A percentile compares a stretch with the other conserved stretches of the same genome.
phyloP scores from a whole-genome alignment of 768 basidiomycete species.

The Pulveroboletus sp. region DNA sequence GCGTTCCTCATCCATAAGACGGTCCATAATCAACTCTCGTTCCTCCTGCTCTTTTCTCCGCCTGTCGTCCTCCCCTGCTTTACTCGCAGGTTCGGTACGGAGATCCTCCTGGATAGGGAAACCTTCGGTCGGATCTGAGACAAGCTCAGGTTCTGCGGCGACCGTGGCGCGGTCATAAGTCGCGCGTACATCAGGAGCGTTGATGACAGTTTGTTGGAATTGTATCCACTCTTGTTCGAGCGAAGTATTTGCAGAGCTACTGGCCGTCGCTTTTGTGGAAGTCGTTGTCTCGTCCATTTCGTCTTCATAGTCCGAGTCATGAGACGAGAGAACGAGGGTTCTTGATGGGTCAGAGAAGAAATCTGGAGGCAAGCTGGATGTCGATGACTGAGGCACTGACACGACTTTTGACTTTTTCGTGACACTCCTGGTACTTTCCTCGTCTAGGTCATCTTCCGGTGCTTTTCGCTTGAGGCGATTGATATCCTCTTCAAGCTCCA shows the following conservation, averaged over 20 bases:
- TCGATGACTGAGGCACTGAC: slow-evolving; percentile 10
- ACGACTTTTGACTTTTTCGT: slow-evolving; percentile 31
- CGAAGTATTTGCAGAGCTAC: slow-evolving; percentile 17
- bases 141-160: slow-evolving; percentile 61
- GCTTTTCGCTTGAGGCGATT: slow-evolving; percentile 34
- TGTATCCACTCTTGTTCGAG: slow-evolving; percentile 71
- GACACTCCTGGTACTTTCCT: slow-evolving; percentile 20
- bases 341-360: slow-evolving; percentile 80
- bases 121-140: slow-evolving; percentile 43
- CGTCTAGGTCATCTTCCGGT: slow-evolving; percentile 24
- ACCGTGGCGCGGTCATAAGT: slow-evolving; percentile 68
- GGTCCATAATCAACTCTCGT: slow-evolving; percentile 80
- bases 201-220: slow-evolving; percentile 65
- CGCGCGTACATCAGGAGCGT: slow-evolving; percentile 40
- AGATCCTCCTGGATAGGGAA: slow-evolving; percentile 39
- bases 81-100: slow-evolving; percentile 15
- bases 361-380: slow-evolving; percentile 50
- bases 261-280: not conserved
- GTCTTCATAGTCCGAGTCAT: slow-evolving; percentile 43
- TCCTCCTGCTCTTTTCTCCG: slow-evolving; percentile 64
- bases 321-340: slow-evolving; percentile 35
- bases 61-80: slow-evolving; percentile 36
- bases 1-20: slow-evolving; percentile 77
- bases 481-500: slow-evolving; percentile 34
- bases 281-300: slow-evolving; percentile 23